A percentile compares a stretch with the other conserved stretches of the same genome.
phyloP scores from a whole-genome alignment of 495 filamentous ascomycete genomes.

The Pseudomonodictys pantanalensis region DNA sequence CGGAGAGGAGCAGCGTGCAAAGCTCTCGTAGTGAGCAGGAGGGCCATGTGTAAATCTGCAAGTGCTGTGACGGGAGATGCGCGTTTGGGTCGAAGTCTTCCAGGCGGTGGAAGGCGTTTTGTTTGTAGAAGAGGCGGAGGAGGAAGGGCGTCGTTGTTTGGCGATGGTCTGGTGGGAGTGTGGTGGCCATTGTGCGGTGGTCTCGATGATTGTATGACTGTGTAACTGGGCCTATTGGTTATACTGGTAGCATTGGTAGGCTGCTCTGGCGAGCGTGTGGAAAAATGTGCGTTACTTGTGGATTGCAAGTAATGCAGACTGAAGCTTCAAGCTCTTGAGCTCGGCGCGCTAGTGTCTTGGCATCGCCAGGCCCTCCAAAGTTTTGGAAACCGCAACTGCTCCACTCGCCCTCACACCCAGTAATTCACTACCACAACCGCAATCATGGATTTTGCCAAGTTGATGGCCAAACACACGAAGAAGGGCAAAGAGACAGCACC shows the following conservation, averaged over 20 bases:
- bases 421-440: neutral
- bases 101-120: conserved; percentile 66
- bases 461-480: conserved; percentile 87
- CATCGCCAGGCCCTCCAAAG: neutral
- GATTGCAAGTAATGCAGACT: no score
- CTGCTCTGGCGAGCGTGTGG: no score
- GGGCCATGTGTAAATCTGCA: conserved; percentile 86
- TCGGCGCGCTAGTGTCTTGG: neutral
- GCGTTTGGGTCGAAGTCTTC: conserved; percentile 60
- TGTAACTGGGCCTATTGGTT: no score
- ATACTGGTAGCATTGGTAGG: no score
- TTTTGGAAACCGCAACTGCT: neutral
- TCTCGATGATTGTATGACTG: no score
- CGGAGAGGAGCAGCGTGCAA: conserved; percentile 65
- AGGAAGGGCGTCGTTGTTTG: conserved; percentile 82
- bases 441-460: conserved; percentile 86
- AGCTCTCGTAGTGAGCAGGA: conserved; percentile 82
- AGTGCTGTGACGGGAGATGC: conserved; percentile 62
- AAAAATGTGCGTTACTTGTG: no score
- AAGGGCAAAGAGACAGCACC: conserved; percentile 57
- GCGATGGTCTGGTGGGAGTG: conserved; percentile 55
- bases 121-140: conserved; percentile 83
- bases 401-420: neutral
- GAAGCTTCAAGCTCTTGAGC: no score
- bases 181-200: conserved; percentile 13